A percentile compares a stretch with the other conserved stretches of the same genome.
Evolutionary conservation across 768 basidiomycete species (phyloP).

Genomic region (Pleurotus ostreatus): DNA sequence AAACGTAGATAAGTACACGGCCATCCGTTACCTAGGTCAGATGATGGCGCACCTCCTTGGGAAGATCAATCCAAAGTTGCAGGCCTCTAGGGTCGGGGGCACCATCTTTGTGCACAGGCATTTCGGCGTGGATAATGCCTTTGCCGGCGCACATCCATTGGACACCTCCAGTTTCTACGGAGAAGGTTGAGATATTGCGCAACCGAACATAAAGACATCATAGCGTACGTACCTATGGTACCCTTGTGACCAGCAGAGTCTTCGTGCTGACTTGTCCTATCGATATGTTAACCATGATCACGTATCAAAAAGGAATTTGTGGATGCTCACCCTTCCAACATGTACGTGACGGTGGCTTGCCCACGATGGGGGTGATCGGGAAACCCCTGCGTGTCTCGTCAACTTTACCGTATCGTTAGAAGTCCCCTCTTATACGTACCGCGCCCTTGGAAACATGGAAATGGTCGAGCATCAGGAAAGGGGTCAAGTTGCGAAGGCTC

Average conservation of each 20-base stretch:
- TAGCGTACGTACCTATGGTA: conserved; percentile 42
- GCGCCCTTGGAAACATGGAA: conserved; percentile 70
- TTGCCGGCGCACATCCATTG: conserved; percentile 92
- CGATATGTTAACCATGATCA: neutral
- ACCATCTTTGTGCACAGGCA: conserved; percentile 75
- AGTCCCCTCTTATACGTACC: conserved; percentile 32
- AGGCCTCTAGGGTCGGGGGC: conserved; percentile 75
- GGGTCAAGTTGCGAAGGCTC: conserved; percentile 74
- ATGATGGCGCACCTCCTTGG: conserved; percentile 47
- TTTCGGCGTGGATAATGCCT: conserved; percentile 83
- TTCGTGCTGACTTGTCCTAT: conserved; percentile 74
- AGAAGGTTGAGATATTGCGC: neutral
- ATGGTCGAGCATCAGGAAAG: conserved; percentile 90
- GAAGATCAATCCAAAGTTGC: conserved; percentile 85
- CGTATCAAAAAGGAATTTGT: neutral
- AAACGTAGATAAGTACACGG: conserved; percentile 12
- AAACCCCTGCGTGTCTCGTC: conserved; percentile 53
- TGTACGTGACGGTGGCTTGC: conserved; percentile 85
- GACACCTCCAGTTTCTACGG: conserved; percentile 68
- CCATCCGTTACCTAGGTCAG: conserved; percentile 14
- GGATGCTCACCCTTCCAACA: conserved; percentile 66
- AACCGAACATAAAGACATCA: neutral
- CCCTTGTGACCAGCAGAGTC: conserved; percentile 88
- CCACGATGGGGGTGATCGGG: conserved; percentile 94
- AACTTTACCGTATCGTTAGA: neutral